These are phyloP conservation scores for Cercospora sp. DNA, from an alignment of 2,329 filamentous ascomycete species.

Conservation along the genomic window DNA sequence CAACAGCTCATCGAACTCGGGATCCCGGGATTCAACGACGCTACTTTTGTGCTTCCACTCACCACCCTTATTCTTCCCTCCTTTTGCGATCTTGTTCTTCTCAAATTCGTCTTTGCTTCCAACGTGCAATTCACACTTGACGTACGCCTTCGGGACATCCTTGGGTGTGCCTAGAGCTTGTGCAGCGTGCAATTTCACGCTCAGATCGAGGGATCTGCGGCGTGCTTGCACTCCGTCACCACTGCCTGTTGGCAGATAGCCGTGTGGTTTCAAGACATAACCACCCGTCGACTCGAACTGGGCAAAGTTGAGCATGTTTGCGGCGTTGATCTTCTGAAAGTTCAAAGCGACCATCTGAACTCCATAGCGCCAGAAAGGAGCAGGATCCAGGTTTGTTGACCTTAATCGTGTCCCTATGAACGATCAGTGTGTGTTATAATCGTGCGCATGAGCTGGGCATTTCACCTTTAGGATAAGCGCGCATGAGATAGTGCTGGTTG, in stretches of 20 bases:
- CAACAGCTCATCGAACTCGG: slow-evolving; percentile 50
- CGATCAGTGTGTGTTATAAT: background rate
- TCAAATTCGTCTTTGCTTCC: slow-evolving; percentile 61
- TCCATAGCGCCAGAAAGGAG: slow-evolving; percentile 81
- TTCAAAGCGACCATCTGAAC: slow-evolving; percentile 88
- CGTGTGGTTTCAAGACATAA: slow-evolving; percentile 80
- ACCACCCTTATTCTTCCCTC: slow-evolving; percentile 55
- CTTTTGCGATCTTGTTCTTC: slow-evolving; percentile 46
- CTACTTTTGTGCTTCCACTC: slow-evolving; percentile 51
- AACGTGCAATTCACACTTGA: slow-evolving; percentile 79
- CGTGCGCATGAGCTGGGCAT: background rate
- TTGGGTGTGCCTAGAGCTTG: slow-evolving; percentile 66
- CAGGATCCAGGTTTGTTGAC: slow-evolving; percentile 84
- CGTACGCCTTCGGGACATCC: slow-evolving; percentile 62
- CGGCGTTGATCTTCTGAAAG: slow-evolving; percentile 88
- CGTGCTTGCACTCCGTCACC: slow-evolving; percentile 22
- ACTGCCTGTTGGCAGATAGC: slow-evolving; percentile 57
- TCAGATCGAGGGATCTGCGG: slow-evolving; percentile 58
- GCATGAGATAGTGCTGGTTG: slow-evolving; percentile 79
- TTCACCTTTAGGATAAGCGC: slow-evolving; percentile 71
- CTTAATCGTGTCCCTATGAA: slow-evolving; percentile 68
- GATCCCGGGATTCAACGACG: slow-evolving; percentile 45
- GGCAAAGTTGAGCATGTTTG: slow-evolving; percentile 93
- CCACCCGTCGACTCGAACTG: slow-evolving; percentile 83
- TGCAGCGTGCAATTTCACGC: slow-evolving; percentile 72